Evolutionary conservation across 2,329 filamentous ascomycete genomes (phyloP), one percentile per base, ranked within the genome.

Genomic region (Aureobasidium sp.): DNA sequence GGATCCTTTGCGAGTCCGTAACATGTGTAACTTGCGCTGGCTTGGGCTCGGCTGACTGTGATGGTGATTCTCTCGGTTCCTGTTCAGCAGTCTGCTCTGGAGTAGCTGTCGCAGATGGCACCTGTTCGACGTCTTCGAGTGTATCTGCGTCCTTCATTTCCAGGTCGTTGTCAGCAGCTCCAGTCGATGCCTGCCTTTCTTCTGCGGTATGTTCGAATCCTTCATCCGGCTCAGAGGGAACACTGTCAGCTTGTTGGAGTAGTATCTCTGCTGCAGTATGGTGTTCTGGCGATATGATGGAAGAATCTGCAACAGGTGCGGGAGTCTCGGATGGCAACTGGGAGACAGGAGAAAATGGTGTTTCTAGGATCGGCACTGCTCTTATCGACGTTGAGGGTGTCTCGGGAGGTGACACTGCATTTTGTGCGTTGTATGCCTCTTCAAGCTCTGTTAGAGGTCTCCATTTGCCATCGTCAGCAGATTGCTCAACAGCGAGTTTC

Each of bases 401-500:
- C 16, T 18, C 15, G 23, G 59, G 59, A 7, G 47, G 59, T 11
- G 59, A 42, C n/a, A 36, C 16, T 1, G 7, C 25, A 10, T 16
- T 9, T 31, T n/a, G 29, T 33, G 38, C 31, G 3, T 50, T 31
- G 20, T 53, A 62, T 10, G 59, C 59, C 27, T 43, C 25, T 15
- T 62, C 59, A n/a, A 62, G 59, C 27, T 62, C 36, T 23, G 33
- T 31, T 18, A 62, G 20, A 10, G 59, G 59, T 18, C 36, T 62
- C 59, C 59, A 62, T 27, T 62, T 62, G 59, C 59, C 59, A 31
- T 64, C 48, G 8, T 55, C 50, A 2, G 20, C 18, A 29, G 50
- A 31, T 16, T 42, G 40, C 16, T 64, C 50, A n/a, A 64, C 48
- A 36, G 50, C 60, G 36, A 54, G 60, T 50, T 47, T 64, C 31